Evolutionary conservation across 2,329 filamentous ascomycete genomes (phyloP).

Genomic region (Colletotrichum spaethianum): DNA sequence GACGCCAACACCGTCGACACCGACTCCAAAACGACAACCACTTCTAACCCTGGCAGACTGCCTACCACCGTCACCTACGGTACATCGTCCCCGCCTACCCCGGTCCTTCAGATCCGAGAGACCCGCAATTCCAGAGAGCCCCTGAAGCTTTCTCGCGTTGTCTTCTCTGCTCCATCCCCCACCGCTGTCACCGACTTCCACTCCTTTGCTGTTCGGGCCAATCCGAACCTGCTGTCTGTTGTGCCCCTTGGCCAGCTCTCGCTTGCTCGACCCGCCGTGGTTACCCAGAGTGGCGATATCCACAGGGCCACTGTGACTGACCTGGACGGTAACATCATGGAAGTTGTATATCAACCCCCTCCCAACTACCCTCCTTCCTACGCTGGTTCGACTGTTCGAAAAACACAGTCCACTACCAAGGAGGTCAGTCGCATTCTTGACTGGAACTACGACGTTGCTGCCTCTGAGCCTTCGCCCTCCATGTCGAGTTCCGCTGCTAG

Average conservation of each 20-base stretch:
- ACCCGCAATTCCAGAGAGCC: slow-evolving; percentile 55
- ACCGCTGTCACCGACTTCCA: slow-evolving; percentile 81
- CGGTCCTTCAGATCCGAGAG: slow-evolving; percentile 63
- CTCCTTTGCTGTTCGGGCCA: slow-evolving; percentile 75
- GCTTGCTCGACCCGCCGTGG: slow-evolving; percentile 60
- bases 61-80: slow-evolving; percentile 60
- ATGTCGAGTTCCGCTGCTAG: not conserved
- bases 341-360: slow-evolving; percentile 74
- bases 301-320: slow-evolving; percentile 75
- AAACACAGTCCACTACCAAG: slow-evolving; percentile 54
- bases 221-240: slow-evolving; percentile 62
- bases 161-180: slow-evolving; percentile 77
- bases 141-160: slow-evolving; percentile 64
- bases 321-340: slow-evolving; percentile 87
- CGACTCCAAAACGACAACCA: slow-evolving; percentile 18
- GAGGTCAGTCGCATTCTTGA: slow-evolving; percentile 61
- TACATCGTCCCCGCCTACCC: slow-evolving; percentile 49
- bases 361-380: slow-evolving; percentile 52
- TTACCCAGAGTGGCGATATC: slow-evolving; percentile 51
- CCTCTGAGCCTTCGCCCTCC: slow-evolving; percentile 42
- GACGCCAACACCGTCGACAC: slow-evolving; percentile 4
- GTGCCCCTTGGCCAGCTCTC: slow-evolving; percentile 44
- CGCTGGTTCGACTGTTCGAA: slow-evolving; percentile 51
- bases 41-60: not conserved
- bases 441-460: slow-evolving; percentile 64